Evolutionary conservation across 2,329 filamentous ascomycete species (phyloP), one percentile per base, ranked within the genome.

Genomic region (Ophiostoma sp.): DNA sequence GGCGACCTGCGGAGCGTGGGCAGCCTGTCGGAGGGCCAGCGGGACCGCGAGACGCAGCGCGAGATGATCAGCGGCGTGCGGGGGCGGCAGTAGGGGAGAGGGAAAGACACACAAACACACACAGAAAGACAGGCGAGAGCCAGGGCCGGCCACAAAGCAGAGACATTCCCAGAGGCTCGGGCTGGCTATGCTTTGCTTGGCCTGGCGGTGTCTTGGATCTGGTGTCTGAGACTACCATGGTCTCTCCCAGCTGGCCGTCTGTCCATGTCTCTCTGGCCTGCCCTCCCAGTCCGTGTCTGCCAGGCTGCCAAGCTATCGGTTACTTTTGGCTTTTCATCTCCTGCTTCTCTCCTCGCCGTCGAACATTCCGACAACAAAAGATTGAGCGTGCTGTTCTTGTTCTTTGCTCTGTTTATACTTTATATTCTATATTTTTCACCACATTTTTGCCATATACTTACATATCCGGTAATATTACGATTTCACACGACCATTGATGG

Each of bases 1-100:
- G 95, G 94, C 70, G 94, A 99, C 79, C 81, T 99, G 80, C 87
- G 95, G 79, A 98, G 94, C 80, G 86, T 96, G 74, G 88, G 89
- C 68, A 89, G 90, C 73, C 81, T 98, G 79, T 96, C 92, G 74
- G 93, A 97, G 80, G 89, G 90, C 54, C 93, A 91, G 77, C 87
- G 86, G 77, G 94, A 97, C 74, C 87, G 91, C 73, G 92, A 93
- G 75, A 89, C 92, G 71, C 95, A 98, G 80, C 85, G 89, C 76
- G 94, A 97, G 81, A 89, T 97, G 81, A 96, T 98, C 72, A 85
- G 85, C 35, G 86, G 85, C 77, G 87, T 86, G 82, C 79, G 77
- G 76, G 79, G 79, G 6, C 70, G 72, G 69, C 41, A 64, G 36
- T 35, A 44, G 36, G 54, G 11, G 36, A 67, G 54, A 66, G 33